phyloP scores from a whole-genome alignment of 2,329 filamentous ascomycete genomes.

The Verruconis gallopava region DNA sequence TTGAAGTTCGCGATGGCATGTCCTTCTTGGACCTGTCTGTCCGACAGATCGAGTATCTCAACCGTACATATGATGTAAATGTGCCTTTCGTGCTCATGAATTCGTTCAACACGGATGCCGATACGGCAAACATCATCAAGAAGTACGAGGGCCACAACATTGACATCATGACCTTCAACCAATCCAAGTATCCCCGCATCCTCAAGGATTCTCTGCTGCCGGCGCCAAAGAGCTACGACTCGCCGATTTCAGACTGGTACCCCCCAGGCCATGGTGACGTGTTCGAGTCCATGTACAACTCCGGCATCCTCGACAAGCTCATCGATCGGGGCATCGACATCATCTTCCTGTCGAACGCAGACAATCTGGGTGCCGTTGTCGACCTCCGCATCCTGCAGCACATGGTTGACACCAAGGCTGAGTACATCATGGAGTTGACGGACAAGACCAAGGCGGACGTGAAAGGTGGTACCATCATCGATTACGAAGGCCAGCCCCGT shows the following conservation, averaged over 20 bases:
- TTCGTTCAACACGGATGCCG: conserved; percentile 99
- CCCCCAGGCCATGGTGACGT: conserved; percentile 98
- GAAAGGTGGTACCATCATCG: conserved; percentile 99
- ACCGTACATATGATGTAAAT: conserved; percentile 94
- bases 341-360: conserved; percentile 97
- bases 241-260: conserved; percentile 93
- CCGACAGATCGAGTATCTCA: conserved; percentile 97
- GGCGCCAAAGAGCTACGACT: conserved; percentile 79
- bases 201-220: conserved; percentile 96
- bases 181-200: conserved; percentile 95
- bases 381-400: conserved; percentile 97
- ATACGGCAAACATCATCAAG: conserved; percentile 98
- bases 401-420: conserved; percentile 93
- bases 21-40: conserved; percentile 98
- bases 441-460: conserved; percentile 99
- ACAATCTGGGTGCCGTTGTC: conserved; percentile 95
- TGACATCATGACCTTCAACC: conserved; percentile 99
- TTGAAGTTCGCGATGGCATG: conserved; percentile 99
- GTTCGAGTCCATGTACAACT: conserved; percentile 99
- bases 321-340: conserved; percentile 91
- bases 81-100: conserved; percentile 99
- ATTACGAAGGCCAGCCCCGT: conserved; percentile 93
- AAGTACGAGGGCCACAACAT: conserved; percentile 99
- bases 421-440: conserved; percentile 99
- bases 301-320: conserved; percentile 91